A percentile compares a stretch with the other conserved stretches of the same genome.
phyloP scores from a whole-genome alignment of 768 basidiomycete species.

The Boletus tylopilopsis region DNA sequence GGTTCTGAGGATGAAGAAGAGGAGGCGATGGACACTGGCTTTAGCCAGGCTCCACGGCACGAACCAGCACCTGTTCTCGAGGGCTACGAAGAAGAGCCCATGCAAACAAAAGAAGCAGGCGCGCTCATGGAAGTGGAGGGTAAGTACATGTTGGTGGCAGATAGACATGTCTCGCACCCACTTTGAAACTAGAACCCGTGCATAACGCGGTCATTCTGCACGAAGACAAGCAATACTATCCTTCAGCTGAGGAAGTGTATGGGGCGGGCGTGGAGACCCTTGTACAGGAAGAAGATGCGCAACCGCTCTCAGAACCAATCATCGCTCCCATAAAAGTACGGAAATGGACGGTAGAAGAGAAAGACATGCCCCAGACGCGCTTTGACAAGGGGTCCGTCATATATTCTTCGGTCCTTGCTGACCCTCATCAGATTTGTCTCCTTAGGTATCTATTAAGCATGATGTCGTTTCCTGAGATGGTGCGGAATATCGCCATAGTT shows the following conservation, averaged over 20 bases:
- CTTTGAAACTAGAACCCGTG: conserved; percentile 52
- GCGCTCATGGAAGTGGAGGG: conserved; percentile 87
- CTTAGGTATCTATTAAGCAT: conserved; percentile 87
- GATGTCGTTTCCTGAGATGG: conserved; percentile 88
- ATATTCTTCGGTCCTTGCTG: neutral
- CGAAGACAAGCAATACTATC: conserved; percentile 98
- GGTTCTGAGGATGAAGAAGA: conserved; percentile 74
- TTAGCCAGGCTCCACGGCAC: conserved; percentile 34
- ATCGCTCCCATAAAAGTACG: conserved; percentile 92
- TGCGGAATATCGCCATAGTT: conserved; percentile 93
- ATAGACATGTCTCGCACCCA: conserved; percentile 1
- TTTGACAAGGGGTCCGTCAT: conserved; percentile 87
- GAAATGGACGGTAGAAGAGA: conserved; percentile 94
- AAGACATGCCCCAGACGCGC: conserved; percentile 93
- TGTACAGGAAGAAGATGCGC: conserved; percentile 97
- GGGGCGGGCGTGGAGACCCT: conserved; percentile 92
- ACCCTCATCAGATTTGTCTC: conserved; percentile 8
- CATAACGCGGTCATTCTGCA: conserved; percentile 87
- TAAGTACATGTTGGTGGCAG: conserved; percentile 30
- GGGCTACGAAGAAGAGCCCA: conserved; percentile 75
- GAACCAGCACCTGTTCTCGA: conserved; percentile 60
- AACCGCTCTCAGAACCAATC: conserved; percentile 92
- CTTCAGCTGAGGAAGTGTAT: conserved; percentile 87
- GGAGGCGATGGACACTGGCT: conserved; percentile 50
- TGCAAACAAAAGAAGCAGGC: conserved; percentile 50